Base-by-base conservation (phyloP, 805 yeast species). In the Candida gorgasii region DNA sequence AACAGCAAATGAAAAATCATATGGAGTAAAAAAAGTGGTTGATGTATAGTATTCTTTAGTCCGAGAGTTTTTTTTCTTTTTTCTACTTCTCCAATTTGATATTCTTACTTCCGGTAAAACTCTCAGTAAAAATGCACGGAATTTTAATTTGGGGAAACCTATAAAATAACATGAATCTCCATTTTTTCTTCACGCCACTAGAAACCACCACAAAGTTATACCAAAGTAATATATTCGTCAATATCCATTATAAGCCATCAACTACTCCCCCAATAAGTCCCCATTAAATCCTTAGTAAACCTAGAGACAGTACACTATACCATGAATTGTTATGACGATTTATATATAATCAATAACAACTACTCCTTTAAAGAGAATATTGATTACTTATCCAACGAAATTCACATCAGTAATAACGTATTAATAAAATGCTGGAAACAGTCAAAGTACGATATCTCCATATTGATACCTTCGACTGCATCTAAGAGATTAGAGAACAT, bases 401-500 rank as follows among this genome's bases (percentile, higher is more conserved):
- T 40, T 6, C 9, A 40, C 16, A 49, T 49, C 9, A 37, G 46
- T 36, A 42, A 46, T 20, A 40, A 28, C 19, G 33, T 40, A 17
- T 27, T 49, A 17, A 44, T 49, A n/a, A 49, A 49, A 22, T 49
- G 53, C 24, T 49, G 44, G 40, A 49, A 49, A 35, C 53, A 49
- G 22, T 30, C 37, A 4, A 49, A 44, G 30, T 49, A 34, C 24
- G 47, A 49, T 39, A 46, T 49, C 19, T 40, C 45, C 5, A 39
- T 49, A 4, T 29, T 49, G 8, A 49, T 49, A 14, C 53, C 53
- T 6, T 49, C 53, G 8, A 49, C 53, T 3, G 40, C 37, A n/a
- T 40, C 50, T 2, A 34, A 54, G 19, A 45, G 74, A 26, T 50
- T 70, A 11, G 58, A 58, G 28, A 69, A 70, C 45, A 55, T 61